Conservation (phyloP, 306 rosid genomes). For the Calophaca sinica region DNA sequence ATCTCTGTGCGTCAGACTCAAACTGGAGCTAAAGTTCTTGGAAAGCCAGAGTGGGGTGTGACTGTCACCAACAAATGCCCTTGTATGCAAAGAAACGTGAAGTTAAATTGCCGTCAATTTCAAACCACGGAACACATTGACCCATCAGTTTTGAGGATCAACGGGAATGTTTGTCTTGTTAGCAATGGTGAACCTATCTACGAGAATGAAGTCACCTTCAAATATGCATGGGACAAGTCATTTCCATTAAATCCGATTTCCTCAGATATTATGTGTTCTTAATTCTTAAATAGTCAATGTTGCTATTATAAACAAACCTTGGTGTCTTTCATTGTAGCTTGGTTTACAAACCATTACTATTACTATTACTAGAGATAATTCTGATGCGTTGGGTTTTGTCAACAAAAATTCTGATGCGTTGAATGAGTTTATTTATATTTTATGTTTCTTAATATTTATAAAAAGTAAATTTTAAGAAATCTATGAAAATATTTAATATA, state of each 20-base stretch:
- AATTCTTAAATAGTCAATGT: conserved; percentile 16
- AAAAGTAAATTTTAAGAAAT: too few species aligned
- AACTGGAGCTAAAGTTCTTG: conserved; percentile 45
- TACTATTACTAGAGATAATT: too few species aligned
- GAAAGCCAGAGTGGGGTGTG: conserved; percentile 53
- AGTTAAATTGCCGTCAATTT: conserved; percentile 48
- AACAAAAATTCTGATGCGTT: too few species aligned
- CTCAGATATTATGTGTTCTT: conserved; percentile 38
- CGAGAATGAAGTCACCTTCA: not conserved
- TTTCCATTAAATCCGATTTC: conserved; percentile 33
- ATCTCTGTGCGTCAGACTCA: conserved; percentile 29
- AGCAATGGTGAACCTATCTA: conserved; percentile 45
- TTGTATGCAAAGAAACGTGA: conserved; percentile 46
- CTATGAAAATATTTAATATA: too few species aligned
- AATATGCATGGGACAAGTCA: conserved; percentile 21
- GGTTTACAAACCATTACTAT: too few species aligned
- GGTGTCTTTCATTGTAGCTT: too few species aligned
- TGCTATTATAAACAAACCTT: not conserved
- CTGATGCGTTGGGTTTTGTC: too few species aligned
- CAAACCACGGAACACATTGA: conserved; percentile 18
- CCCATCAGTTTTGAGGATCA: conserved; percentile 42
- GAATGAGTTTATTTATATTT: too few species aligned
- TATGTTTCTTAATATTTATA: too few species aligned
- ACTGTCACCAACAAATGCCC: conserved; percentile 41
- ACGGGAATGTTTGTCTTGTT: conserved; percentile 32